phyloP scores from a whole-genome alignment of 345 rosid genomes.

The Eucalyptus sp. region DNA sequence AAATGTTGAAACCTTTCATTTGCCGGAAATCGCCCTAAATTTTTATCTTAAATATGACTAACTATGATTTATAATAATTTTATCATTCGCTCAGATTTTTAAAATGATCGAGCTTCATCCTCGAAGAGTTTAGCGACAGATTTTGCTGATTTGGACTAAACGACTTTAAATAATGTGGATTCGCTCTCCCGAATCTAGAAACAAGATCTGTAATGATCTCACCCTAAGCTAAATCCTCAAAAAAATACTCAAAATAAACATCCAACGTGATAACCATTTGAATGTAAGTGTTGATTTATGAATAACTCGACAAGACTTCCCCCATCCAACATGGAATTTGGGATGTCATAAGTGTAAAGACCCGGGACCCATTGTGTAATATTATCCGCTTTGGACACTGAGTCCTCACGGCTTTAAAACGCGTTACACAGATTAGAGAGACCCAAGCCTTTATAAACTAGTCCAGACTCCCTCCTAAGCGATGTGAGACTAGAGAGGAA shows the following conservation, averaged over 20 bases:
- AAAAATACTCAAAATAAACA: neutral
- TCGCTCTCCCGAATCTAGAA: neutral
- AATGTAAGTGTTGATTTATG: neutral
- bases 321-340: neutral
- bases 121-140: neutral
- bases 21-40: neutral
- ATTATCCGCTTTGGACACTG: too few species aligned
- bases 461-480: too few species aligned
- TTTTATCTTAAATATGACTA: too few species aligned
- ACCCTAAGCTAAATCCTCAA: neutral
- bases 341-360: neutral
- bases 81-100: too few species aligned
- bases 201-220: neutral
- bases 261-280: neutral
- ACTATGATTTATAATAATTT: too few species aligned
- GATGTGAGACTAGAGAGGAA: too few species aligned
- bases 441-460: too few species aligned
- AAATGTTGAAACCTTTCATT: neutral
- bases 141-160: neutral
- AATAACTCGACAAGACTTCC: neutral
- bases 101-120: neutral
- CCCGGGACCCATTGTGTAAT: fast-evolving
- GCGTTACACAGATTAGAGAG: too few species aligned
- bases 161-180: neutral
- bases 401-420: too few species aligned